phyloP scores from a whole-genome alignment of 257 asterid species.

The Solanum piurae region DNA sequence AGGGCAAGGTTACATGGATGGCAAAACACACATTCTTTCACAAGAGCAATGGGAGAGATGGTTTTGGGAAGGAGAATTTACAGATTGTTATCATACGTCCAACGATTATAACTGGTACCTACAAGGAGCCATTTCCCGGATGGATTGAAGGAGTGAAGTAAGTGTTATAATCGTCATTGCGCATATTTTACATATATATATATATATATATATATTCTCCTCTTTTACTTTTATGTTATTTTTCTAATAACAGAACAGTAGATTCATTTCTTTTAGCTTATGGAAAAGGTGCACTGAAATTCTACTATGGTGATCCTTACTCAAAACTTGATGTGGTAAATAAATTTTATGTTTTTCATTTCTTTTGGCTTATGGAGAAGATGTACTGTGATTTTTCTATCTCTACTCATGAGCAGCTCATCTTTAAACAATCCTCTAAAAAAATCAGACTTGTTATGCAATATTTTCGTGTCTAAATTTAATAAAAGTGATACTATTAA shows the following conservation, averaged over 20 bases:
- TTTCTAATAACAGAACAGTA: not conserved
- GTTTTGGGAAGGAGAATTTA: not conserved
- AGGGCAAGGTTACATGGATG: conserved; percentile 55
- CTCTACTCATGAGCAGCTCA: conserved; percentile 13
- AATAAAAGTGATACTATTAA: too few relatives aligned
- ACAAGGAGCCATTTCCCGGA: conserved; percentile 22
- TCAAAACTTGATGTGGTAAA: not conserved
- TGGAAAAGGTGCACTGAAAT: conserved; percentile 35
- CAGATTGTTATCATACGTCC: conserved; percentile 42
- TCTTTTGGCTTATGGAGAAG: too few relatives aligned
- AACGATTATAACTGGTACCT: conserved; percentile 38
- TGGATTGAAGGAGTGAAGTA: not conserved
- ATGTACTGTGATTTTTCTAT: too few relatives aligned
- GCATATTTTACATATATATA: too few relatives aligned
- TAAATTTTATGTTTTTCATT: too few relatives aligned
- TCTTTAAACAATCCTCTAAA: conserved; percentile 33
- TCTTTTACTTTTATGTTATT: not conserved
- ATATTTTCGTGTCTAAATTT: too few relatives aligned
- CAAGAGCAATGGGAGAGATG: conserved; percentile 71
- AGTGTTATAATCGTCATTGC: too few relatives aligned
- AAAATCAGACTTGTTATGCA: not conserved
- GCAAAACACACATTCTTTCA: conserved; percentile 50
- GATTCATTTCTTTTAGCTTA: conserved; percentile 5
- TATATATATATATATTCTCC: too few relatives aligned
- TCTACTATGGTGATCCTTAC: conserved; percentile 35